Conservation (phyloP, 2,329 filamentous ascomycete genomes). For the Diaporthe sp. region DNA sequence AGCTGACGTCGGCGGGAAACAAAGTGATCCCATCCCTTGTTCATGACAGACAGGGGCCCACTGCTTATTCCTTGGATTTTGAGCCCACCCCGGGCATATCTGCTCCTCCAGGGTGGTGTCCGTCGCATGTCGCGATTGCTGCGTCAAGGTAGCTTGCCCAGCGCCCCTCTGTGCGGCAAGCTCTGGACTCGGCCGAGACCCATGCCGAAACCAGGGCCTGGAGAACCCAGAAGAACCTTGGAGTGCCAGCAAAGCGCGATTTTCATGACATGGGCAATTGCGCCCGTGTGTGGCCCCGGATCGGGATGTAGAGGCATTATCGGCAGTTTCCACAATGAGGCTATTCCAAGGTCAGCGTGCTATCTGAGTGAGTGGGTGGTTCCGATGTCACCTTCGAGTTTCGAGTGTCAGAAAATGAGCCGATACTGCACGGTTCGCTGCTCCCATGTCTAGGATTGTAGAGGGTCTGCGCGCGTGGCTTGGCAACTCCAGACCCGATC, state of each 20-base stretch:
- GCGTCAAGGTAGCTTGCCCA: background rate
- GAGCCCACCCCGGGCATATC: conserved; percentile 8
- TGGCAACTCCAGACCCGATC: conserved; percentile 29
- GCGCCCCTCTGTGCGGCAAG: background rate
- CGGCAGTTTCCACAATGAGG: conserved; percentile 30
- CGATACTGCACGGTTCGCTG: conserved; percentile 16
- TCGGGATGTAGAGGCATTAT: conserved; percentile 35
- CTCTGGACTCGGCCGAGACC: conserved; percentile 27
- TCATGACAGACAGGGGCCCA: conserved; percentile 3
- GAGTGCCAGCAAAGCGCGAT: conserved; percentile 17
- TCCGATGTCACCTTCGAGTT: conserved; percentile 31
- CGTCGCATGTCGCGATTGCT: conserved; percentile 7
- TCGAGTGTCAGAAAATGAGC: conserved; percentile 28
- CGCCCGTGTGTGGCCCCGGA: background rate
- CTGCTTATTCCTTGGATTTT: conserved; percentile 14
- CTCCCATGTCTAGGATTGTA: conserved; percentile 15
- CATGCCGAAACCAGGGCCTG: conserved; percentile 9
- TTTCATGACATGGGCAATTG: background rate
- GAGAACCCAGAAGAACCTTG: background rate
- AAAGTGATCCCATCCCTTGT: conserved; percentile 8
- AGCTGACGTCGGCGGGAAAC: conserved; percentile 31
- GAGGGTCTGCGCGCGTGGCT: conserved; percentile 26
- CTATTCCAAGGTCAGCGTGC: conserved; percentile 18
- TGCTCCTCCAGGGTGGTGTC: conserved; percentile 6
- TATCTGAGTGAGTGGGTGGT: background rate